These are phyloP conservation scores for Cercospora zeae-maydis DNA, from an alignment of 2,329 filamentous ascomycete species.

Conservation along the genomic window DNA sequence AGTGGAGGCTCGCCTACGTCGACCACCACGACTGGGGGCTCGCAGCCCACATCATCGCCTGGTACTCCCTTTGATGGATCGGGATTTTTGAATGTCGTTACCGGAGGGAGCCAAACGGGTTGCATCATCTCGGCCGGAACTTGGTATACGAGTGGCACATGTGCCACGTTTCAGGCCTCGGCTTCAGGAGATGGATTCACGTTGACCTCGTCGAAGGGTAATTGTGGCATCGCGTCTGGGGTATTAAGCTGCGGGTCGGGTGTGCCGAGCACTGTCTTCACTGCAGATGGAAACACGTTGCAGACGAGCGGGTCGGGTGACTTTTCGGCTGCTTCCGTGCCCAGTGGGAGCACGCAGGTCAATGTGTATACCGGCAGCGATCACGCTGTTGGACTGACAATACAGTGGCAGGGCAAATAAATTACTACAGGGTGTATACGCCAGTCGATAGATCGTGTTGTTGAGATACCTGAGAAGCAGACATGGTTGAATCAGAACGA, in stretches of 20 bases:
- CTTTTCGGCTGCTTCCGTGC: constrained; percentile 45
- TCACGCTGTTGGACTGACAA: constrained; percentile 35
- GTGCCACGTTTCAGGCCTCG: constrained; percentile 61
- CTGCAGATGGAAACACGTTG: constrained; percentile 36
- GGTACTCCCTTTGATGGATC: constrained; percentile 52
- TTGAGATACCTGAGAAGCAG: too few relatives aligned
- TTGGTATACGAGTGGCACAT: constrained; percentile 66
- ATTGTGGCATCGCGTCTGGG: constrained; percentile 55
- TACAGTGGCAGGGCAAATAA: constrained; percentile 40
- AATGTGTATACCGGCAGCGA: constrained; percentile 40
- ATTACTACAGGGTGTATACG: neutral
- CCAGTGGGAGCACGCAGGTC: constrained; percentile 44
- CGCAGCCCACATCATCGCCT: constrained; percentile 35
- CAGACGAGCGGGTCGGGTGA: constrained; percentile 39
- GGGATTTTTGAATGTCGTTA: constrained; percentile 58
- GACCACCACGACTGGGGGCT: constrained; percentile 26
- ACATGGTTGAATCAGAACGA: too few relatives aligned
- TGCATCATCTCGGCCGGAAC: constrained; percentile 64
- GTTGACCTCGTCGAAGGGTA: constrained; percentile 56
- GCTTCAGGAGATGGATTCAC: constrained; percentile 50
- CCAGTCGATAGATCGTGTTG: too few relatives aligned
- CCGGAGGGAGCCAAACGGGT: constrained; percentile 51
- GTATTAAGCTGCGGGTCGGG: constrained; percentile 54
- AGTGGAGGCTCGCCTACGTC: constrained; percentile 32
- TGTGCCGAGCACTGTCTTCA: constrained; percentile 46